Conservation (phyloP, 2,329 filamentous ascomycete species). For the Diaporthe citriasiana region DNA sequence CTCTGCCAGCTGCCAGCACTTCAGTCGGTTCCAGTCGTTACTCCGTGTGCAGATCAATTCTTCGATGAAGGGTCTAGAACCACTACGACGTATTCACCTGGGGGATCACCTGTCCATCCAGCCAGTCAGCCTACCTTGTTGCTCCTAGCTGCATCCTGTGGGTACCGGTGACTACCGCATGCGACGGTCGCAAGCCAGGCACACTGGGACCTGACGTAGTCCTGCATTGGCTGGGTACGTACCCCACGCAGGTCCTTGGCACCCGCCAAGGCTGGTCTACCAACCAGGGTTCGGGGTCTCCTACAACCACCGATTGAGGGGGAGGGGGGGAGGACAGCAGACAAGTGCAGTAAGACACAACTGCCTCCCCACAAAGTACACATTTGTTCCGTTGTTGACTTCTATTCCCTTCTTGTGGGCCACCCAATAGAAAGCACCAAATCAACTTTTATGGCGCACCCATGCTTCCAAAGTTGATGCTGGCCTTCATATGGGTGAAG, state of each 20-base stretch:
- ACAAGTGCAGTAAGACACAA: too few relatives aligned
- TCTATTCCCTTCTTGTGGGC: too few relatives aligned
- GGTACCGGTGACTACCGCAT: background rate
- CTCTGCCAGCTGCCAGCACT: background rate
- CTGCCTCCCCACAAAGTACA: too few relatives aligned
- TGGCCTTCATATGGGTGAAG: too few relatives aligned
- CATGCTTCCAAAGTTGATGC: too few relatives aligned
- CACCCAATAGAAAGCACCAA: too few relatives aligned
- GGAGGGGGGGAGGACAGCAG: background rate
- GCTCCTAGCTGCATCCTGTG: background rate
- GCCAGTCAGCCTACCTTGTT: background rate
- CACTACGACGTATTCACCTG: background rate
- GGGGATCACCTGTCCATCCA: background rate
- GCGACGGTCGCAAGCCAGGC: background rate
- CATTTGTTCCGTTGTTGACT: too few relatives aligned
- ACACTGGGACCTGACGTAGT: conserved; percentile 20
- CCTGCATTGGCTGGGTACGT: background rate
- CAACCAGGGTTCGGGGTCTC: background rate
- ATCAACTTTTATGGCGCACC: too few relatives aligned
- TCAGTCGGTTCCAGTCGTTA: too few relatives aligned
- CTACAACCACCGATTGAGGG: too few relatives aligned
- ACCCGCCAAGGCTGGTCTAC: background rate
- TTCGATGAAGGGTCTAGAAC: conserved; percentile 19
- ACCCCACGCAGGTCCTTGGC: too few relatives aligned
- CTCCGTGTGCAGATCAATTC: conserved; percentile 1